phyloP scores from a whole-genome alignment of 306 rosid genomes.

The Ormosia semicastrata region DNA sequence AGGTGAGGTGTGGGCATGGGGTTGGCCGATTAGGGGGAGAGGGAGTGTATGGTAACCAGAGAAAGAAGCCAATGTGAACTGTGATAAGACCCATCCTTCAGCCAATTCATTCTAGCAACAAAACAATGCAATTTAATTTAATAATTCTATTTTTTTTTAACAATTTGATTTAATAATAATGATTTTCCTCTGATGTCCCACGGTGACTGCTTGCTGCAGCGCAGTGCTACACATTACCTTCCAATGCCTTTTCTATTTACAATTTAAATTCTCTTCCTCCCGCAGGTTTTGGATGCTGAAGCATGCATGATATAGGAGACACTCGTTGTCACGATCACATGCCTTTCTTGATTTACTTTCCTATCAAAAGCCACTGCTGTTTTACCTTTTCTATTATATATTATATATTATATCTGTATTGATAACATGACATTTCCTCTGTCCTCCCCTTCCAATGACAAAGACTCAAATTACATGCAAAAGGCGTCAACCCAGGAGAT shows the following conservation, averaged over 20 bases:
- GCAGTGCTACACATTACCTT: too few species aligned
- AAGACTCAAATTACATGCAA: slow-evolving; percentile 22
- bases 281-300: slow-evolving; percentile 28
- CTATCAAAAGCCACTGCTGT: slow-evolving; percentile 19
- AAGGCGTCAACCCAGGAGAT: slow-evolving; percentile 1
- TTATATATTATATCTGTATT: slow-evolving; percentile 17
- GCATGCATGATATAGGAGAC: slow-evolving; percentile 26
- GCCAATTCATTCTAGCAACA: slow-evolving; percentile 33
- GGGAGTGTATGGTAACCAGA: not conserved
- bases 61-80: slow-evolving; percentile 34
- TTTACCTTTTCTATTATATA: slow-evolving; percentile 15
- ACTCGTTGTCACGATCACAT: slow-evolving; percentile 37
- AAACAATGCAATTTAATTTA: slow-evolving; percentile 32
- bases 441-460: slow-evolving; percentile 29
- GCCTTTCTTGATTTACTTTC: slow-evolving; percentile 31
- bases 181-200: slow-evolving; percentile 49
- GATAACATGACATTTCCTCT: slow-evolving; percentile 26
- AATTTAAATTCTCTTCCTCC: slow-evolving; percentile 14
- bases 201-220: not conserved
- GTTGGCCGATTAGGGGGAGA: not conserved
- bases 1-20: too few species aligned
- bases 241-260: too few species aligned
- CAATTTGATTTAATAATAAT: slow-evolving; percentile 41
- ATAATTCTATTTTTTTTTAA: slow-evolving; percentile 3
- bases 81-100: not conserved